Evolutionary conservation across 1,284 basidiomycete genomes (phyloP), one percentile per base, ranked within the genome.

Genomic region (Baeospora myosura): DNA sequence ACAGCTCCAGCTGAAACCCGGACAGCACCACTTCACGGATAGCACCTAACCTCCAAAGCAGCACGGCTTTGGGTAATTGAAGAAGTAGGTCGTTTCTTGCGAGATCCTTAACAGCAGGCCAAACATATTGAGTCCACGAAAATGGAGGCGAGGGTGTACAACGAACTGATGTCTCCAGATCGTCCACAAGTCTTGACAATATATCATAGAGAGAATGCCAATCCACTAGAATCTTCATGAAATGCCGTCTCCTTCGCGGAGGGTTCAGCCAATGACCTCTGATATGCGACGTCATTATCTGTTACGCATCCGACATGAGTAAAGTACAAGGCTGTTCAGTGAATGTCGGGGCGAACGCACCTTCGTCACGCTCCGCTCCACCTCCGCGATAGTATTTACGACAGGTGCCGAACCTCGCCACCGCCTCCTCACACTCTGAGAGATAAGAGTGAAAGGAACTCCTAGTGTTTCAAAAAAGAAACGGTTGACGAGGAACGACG

Each of bases 1-100:
- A 88, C 5, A 92, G 60, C 33, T 85, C 80, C 20, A 89, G 64
- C 54, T 89, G 85, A 49, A 88, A 84, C 1, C 86, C 88, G 0
- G 82, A 78, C 37, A 84, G 64, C 6, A 88, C 61, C 14, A 90
- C 68, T 49, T 91, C 84, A 28, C 76, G 68, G 7, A 86, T 68
- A 17, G 73, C 63, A 3, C 71, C 63, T 18, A 88, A 58, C 38
- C 84, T 72, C 66, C 80, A 76, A 11, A 76, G 49, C 12, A 80
- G 61, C 2, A 76, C 68, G 0, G 69, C 66, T 3, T 65, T 58
- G 2, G 74, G 72, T 4, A 76, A 46, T 21, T 68, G 58, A 17
- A 51, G 47, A 2, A 78, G 50, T 5, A 59, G 31, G 31, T 49
- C 50, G 24, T 37, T 43, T 23, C 43, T 50, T n/a, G 39, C 6